Percentiles rank a stretch among this genome's conserved stretches.
These are phyloP conservation scores for Camellia granthamiana DNA, from an alignment of 148 eudicot genomes.

Conservation along the genomic window DNA sequence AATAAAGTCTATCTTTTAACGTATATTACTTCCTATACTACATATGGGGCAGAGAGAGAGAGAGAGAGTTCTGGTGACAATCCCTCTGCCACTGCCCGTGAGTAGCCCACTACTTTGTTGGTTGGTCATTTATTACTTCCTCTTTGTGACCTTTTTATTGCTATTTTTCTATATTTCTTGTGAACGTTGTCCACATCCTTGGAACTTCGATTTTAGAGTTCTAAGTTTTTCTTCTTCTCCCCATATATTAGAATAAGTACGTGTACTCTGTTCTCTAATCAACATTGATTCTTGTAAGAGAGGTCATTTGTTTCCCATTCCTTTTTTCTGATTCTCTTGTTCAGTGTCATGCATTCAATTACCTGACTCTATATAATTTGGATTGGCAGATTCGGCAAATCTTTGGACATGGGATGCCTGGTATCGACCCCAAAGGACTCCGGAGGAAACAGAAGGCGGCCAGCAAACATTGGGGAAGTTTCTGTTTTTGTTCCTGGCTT, in stretches of 20 bases:
- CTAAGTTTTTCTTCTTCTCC: not conserved
- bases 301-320: not conserved
- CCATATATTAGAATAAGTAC: not conserved
- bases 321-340: not conserved
- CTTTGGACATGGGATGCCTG: slow-evolving; percentile 73
- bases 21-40: not conserved
- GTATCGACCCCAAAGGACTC: slow-evolving; percentile 67
- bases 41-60: not conserved
- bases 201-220: slow-evolving; percentile 1
- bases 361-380: not conserved
- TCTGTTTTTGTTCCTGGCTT: slow-evolving; percentile 86
- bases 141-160: slow-evolving; percentile 20
- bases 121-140: slow-evolving; percentile 40
- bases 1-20: slow-evolving; percentile 1
- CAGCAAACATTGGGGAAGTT: slow-evolving; percentile 86
- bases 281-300: not conserved
- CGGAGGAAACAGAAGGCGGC: slow-evolving; percentile 74
- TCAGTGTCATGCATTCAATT: not conserved
- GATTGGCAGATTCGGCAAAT: slow-evolving; percentile 11
- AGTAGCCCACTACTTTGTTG: slow-evolving; percentile 33
- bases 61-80: not conserved
- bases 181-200: slow-evolving; percentile 17
- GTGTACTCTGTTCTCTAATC: not conserved
- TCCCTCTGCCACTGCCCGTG: slow-evolving; percentile 31
- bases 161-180: slow-evolving; percentile 22